Evolutionary conservation across 169 alveolate species (phyloP), one percentile per base, ranked within the genome.

Genomic region (Cryptosporidium bovis): DNA sequence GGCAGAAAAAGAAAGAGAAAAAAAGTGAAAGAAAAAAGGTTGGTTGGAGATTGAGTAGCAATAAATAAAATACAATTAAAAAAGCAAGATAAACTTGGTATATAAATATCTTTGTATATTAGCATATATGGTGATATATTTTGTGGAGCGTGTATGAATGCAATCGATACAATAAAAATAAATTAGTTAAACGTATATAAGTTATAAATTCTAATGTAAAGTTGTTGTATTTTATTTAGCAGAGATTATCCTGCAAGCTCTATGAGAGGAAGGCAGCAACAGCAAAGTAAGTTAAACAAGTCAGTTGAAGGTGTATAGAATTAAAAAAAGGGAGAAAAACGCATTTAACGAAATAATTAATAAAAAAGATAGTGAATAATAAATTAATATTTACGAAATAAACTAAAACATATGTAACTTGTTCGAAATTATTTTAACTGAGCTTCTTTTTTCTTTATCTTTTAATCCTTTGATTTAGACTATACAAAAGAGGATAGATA

Each of bases 1-100:
- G 66, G 29, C 16, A 34, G 4, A 69, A 53, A 24, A 53, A 31
- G 66, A 53, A 69, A 56, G 66, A 69, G 56, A 51, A 64, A 69
- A 53, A n/a, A n/a, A 5, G 20, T 53, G 20, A 53, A 53, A 13
- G 12, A 48, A 48, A 48, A 48, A 53, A 53, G 12, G 4, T 53
- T 53, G 10, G 13, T 40, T 40, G 48, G 48, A 40, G 48, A 40
- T 40, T 40, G 10, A 8, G 48, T 40, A 0, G 10, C 10, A 53
- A 53, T 31, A 51, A 16, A n/a, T 10, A 53, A 56, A 48, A 36
- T 51, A 69, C 44, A 51, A 33, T 29, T 66, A 46, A 60, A 12
- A 16, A 66, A 46, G 64, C 62, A 46, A 34, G 29, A 66, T 66
- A 40, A 27, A 13, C 8, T n/a, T 66, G 24, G n/a, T 44, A 50